Evolutionary conservation across 2,329 filamentous ascomycete genomes (phyloP), one percentile per base, ranked within the genome.

Genomic region (Fusarium albosuccineum): DNA sequence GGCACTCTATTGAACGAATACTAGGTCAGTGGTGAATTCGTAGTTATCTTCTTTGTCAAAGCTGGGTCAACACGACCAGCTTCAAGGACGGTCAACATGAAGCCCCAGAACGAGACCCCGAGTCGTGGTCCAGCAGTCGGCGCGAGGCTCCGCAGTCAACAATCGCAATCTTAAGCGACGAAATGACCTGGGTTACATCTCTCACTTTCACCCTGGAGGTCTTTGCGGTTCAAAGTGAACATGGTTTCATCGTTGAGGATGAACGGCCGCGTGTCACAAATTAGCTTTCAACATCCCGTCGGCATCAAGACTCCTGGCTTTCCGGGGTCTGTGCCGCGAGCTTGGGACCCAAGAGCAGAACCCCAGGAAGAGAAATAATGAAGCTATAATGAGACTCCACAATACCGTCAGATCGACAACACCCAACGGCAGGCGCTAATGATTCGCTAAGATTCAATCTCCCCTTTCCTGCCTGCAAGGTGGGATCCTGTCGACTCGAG

Each of bases 391-490:
- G n/a, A 39, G 37, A 27, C 50, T 44, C 39, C 50, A 54, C 39
- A 34, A 26, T 37, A 48, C 39, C 30, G 16, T 30, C n/a, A 26
- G 45, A 50, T 57, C 45, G n/a, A 17, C 33, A 39, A n/a, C 9
- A 30, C 39, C 39, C 6, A 30, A 16, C n/a, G n/a, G 26, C 27
- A n/a, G 14, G 13, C 27, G 54, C 54, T 49, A 50, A 30, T 26
- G 29, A 16, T 26, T 56, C 44, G 42, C 42, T 33, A 49, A 56
- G 54, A 42, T 49, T 57, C 44, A 22, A 40, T 45, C 27, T 16
- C 44, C 44, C 54, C 54, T 57, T 54, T 27, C 39, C 36, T 36
- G 50, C n/a, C 41, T 41, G 8, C 11, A 33, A 33, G 37, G 36
- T n/a, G 39, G 36, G 37, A 41, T 29, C 26, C 27, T 53, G 26